Conservation (phyloP, 2,329 filamentous ascomycete genomes). For the Pseudogymnoascus sp. region DNA sequence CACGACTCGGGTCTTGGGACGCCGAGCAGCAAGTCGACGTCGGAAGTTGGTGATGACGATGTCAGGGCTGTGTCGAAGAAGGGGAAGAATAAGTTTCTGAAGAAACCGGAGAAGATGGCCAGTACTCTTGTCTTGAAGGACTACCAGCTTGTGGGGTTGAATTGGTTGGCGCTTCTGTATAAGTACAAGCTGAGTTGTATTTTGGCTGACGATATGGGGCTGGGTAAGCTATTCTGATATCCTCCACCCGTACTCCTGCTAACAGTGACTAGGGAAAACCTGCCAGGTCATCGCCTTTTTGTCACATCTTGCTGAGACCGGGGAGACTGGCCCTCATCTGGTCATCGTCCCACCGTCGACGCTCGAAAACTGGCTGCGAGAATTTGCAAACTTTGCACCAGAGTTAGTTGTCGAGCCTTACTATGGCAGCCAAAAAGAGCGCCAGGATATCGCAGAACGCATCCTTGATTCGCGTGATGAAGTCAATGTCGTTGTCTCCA, state of each 20-base stretch:
- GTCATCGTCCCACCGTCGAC: constrained; percentile 90
- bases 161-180: constrained; percentile 86
- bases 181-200: constrained; percentile 76
- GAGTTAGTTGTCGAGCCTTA: constrained; percentile 62
- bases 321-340: constrained; percentile 62
- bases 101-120: constrained; percentile 67
- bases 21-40: constrained; percentile 36
- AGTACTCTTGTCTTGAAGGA: constrained; percentile 73
- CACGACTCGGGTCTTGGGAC: constrained; percentile 63
- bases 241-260: neutral
- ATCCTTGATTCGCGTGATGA: constrained; percentile 54
- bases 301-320: constrained; percentile 67
- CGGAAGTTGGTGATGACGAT: constrained; percentile 36
- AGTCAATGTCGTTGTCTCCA: constrained; percentile 66
- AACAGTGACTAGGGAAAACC: constrained; percentile 51
- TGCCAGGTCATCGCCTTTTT: constrained; percentile 93
- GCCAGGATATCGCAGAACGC: constrained; percentile 57
- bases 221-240: constrained; percentile 40
- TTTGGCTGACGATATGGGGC: constrained; percentile 92
- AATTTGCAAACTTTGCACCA: constrained; percentile 83
- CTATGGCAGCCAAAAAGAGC: constrained; percentile 57
- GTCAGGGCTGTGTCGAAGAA: constrained; percentile 24
- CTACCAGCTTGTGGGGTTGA: constrained; percentile 88
- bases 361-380: constrained; percentile 88
- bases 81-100: constrained; percentile 24